Conservation (phyloP, 768 basidiomycete genomes). For the Leccinum rimulosum region DNA sequence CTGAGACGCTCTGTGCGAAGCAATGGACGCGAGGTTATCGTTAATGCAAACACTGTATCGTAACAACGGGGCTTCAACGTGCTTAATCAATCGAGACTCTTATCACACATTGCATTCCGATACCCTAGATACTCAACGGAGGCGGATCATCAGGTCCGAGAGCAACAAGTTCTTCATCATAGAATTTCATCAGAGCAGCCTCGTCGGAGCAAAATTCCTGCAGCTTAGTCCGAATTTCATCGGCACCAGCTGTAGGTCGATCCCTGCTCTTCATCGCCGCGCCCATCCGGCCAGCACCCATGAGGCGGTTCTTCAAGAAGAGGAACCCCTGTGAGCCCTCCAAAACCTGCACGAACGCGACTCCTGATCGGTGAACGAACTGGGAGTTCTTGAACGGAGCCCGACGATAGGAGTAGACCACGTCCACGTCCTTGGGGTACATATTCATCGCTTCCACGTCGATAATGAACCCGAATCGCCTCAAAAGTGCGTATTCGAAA, state of each 20-base stretch:
- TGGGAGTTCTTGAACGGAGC: constrained; percentile 79
- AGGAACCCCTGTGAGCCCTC: constrained; percentile 78
- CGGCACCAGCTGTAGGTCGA: constrained; percentile 56
- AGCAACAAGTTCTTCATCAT: constrained; percentile 63
- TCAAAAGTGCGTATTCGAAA: constrained; percentile 78
- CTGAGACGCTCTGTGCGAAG: constrained; percentile 62
- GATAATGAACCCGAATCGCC: constrained; percentile 76
- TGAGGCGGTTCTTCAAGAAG: constrained; percentile 86
- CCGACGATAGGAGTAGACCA: constrained; percentile 87
- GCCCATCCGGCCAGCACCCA: constrained; percentile 67
- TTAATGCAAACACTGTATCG: constrained; percentile 41
- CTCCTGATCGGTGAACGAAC: constrained; percentile 87
- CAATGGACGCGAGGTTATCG: constrained; percentile 72
- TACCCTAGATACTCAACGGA: constrained; percentile 42
- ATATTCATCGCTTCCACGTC: constrained; percentile 76
- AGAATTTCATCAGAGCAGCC: constrained; percentile 57
- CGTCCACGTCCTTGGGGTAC: constrained; percentile 80
- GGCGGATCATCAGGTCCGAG: constrained; percentile 43
- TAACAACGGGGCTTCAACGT: constrained; percentile 19
- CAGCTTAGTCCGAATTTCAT: constrained; percentile 59
- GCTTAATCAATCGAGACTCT: constrained; percentile 1
- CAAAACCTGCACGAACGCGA: constrained; percentile 86
- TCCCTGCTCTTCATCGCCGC: constrained; percentile 53
- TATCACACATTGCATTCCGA: constrained; percentile 11
- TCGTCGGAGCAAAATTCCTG: constrained; percentile 64